Conservation (phyloP, 352 stramenopile species). For the Phytopythium aichiense region DNA sequence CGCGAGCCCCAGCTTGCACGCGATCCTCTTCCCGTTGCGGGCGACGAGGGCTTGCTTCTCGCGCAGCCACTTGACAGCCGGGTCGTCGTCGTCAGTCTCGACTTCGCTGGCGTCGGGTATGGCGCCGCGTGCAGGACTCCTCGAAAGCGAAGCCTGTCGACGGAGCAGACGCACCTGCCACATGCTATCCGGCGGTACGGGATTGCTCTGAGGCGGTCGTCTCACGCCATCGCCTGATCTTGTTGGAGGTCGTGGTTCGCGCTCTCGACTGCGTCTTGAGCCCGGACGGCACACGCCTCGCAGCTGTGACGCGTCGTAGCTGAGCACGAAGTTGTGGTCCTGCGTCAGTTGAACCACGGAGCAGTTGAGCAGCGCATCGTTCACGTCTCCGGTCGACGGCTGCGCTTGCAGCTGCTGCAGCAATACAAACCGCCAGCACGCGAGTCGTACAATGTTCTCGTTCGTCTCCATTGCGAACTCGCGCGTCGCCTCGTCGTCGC, state of each 20-base stretch:
- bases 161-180: slow-evolving; percentile 60
- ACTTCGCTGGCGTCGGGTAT: background rate
- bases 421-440: slow-evolving; percentile 39
- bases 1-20: slow-evolving; percentile 24
- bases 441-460: slow-evolving; percentile 41
- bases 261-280: background rate
- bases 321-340: slow-evolving; percentile 30
- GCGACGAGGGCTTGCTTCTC: slow-evolving; percentile 28
- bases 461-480: slow-evolving; percentile 66
- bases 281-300: slow-evolving; percentile 21
- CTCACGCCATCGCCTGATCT: background rate
- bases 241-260: background rate
- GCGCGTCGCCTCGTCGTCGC: slow-evolving; percentile 53
- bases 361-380: slow-evolving; percentile 33
- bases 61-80: slow-evolving; percentile 38
- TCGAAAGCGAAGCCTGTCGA: slow-evolving; percentile 8
- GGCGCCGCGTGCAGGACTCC: background rate
- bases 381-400: slow-evolving; percentile 9
- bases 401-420: background rate
- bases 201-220: background rate
- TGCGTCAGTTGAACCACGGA: slow-evolving; percentile 29
- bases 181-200: background rate
- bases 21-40: slow-evolving; percentile 19
- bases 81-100: slow-evolving; percentile 17
- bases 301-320: slow-evolving; percentile 21